Percentiles rank a stretch among this genome's conserved stretches.
These are phyloP conservation scores for Dictyostelium brefeldianum DNA, from an alignment of 78 protist species.

Conservation along the genomic window DNA sequence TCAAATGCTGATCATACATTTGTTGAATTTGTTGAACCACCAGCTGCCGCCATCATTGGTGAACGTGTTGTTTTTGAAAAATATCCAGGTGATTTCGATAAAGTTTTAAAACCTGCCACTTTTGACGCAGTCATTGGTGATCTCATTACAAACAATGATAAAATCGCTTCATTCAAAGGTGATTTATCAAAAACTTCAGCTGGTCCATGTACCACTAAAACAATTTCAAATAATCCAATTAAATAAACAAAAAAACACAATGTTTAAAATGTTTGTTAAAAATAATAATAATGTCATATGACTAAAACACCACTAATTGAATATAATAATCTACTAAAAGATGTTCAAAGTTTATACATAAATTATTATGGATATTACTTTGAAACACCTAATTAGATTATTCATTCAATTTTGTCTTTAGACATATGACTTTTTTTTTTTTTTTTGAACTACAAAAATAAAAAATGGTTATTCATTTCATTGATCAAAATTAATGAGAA, in stretches of 20 bases:
- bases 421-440: not conserved
- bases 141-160: conserved; percentile 49
- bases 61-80: conserved; percentile 73
- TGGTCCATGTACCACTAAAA: conserved; percentile 67
- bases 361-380: too few relatives aligned
- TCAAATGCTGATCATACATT: conserved; percentile 58
- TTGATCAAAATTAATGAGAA: not conserved
- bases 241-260: conserved; percentile 22
- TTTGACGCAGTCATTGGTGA: conserved; percentile 31
- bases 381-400: too few relatives aligned
- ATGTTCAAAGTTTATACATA: too few relatives aligned
- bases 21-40: conserved; percentile 78
- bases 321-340: too few relatives aligned
- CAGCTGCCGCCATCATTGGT: conserved; percentile 72
- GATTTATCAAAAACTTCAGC: conserved; percentile 58
- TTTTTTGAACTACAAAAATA: not conserved
- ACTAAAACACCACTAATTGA: too few relatives aligned
- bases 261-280: too few relatives aligned
- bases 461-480: not conserved
- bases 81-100: conserved; percentile 85
- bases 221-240: conserved; percentile 53
- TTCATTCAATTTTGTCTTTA: too few relatives aligned
- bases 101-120: conserved; percentile 64
- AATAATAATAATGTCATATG: too few relatives aligned
- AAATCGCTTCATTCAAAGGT: conserved; percentile 82